phyloP scores from a whole-genome alignment of 257 asterid species.

The Coffea eugenioides region DNA sequence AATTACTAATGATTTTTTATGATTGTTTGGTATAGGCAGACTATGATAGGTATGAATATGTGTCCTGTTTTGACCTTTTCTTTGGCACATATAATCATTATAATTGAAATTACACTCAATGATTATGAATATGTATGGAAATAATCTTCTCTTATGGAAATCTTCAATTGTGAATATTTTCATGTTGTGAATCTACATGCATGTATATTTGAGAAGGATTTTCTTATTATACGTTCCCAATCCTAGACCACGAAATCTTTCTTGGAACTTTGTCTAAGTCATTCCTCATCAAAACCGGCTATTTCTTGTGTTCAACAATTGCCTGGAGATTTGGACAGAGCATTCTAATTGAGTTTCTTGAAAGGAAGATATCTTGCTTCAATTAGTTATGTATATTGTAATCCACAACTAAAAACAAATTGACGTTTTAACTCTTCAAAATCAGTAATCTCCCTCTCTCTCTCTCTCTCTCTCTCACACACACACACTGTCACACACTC shows the following conservation, averaged over 20 bases:
- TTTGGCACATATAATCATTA: neutral
- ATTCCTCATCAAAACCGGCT: neutral
- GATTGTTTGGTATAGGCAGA: neutral
- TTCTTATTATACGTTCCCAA: neutral
- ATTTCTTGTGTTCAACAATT: neutral
- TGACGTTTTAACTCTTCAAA: conserved; percentile 1
- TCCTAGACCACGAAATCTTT: neutral
- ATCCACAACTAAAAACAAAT: conserved; percentile 3
- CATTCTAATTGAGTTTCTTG: conserved; percentile 16
- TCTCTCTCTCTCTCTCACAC: no score
- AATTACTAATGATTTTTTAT: neutral
- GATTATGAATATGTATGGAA: neutral
- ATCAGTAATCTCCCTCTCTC: neutral
- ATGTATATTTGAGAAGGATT: neutral
- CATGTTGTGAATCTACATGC: neutral
- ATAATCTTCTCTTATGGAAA: neutral
- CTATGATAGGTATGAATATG: neutral
- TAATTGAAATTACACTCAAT: neutral
- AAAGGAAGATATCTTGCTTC: conserved; percentile 11
- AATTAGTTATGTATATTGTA: neutral
- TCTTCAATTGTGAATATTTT: neutral
- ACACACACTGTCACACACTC: neutral
- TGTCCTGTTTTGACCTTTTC: neutral
- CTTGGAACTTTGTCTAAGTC: neutral
- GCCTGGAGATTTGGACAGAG: neutral